Conservation (phyloP, 495 filamentous ascomycete genomes). For the Rhypophila decipiens region DNA sequence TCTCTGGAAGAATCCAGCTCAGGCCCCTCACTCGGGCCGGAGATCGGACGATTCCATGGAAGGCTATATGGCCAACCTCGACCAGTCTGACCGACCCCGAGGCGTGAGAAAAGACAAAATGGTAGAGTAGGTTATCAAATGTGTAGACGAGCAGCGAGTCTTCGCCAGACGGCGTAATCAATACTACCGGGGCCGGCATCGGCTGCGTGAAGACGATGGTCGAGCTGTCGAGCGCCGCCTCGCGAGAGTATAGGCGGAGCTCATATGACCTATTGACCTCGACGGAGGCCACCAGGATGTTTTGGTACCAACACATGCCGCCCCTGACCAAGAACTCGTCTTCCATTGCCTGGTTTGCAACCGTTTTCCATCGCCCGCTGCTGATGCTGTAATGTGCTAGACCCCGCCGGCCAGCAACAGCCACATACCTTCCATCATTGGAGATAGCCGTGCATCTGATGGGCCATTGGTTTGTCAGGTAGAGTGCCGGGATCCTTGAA, state of each 20-base stretch:
- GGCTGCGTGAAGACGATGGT: slow-evolving; percentile 67
- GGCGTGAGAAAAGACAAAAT: slow-evolving; percentile 77
- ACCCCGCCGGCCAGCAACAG: slow-evolving; percentile 85
- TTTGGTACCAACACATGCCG: slow-evolving; percentile 98
- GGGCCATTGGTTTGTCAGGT: slow-evolving; percentile 87
- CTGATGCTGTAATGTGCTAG: slow-evolving; percentile 93
- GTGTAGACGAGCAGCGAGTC: slow-evolving; percentile 96
- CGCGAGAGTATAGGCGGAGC: slow-evolving; percentile 87
- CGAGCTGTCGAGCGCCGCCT: slow-evolving; percentile 67
- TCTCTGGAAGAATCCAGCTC: slow-evolving; percentile 92
- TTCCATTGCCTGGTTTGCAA: slow-evolving; percentile 72
- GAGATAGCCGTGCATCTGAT: slow-evolving; percentile 82
- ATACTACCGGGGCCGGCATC: slow-evolving; percentile 75
- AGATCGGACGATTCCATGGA: slow-evolving; percentile 92
- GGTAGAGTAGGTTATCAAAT: slow-evolving; percentile 90
- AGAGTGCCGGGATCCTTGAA: slow-evolving; percentile 75
- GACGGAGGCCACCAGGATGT: slow-evolving; percentile 89
- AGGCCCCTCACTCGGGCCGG: slow-evolving; percentile 87
- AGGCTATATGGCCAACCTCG: slow-evolving; percentile 91
- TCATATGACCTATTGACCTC: slow-evolving; percentile 79
- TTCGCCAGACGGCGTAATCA: slow-evolving; percentile 80
- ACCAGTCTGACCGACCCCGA: slow-evolving; percentile 66
- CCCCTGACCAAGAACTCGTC: slow-evolving; percentile 88
- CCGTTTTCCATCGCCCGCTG: slow-evolving; percentile 93
- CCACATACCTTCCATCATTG: slow-evolving; percentile 86